Conservation (phyloP, 805 yeast genomes). For the Ogataea minuta region DNA sequence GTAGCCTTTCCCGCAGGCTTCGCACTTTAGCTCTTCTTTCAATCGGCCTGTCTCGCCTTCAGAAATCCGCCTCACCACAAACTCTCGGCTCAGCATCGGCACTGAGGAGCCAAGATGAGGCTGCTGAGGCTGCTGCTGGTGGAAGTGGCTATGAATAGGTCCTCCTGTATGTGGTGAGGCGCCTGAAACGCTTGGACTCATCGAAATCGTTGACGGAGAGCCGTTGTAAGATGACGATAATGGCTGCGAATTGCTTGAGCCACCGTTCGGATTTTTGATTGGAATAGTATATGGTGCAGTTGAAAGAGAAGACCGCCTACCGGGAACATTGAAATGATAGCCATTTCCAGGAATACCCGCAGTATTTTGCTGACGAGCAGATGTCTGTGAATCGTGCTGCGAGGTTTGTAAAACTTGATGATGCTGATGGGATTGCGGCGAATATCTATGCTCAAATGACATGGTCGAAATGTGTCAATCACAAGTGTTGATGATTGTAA, state of each 20-base stretch:
- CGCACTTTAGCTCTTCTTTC: constrained; percentile 82
- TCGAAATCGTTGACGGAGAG: constrained; percentile 15
- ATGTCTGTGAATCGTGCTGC: neutral
- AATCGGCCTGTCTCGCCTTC: constrained; percentile 86
- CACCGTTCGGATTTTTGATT: constrained; percentile 14
- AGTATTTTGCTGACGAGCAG: neutral
- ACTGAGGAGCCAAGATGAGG: constrained; percentile 25
- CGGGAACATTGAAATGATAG: constrained; percentile 21
- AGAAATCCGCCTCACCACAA: constrained; percentile 77
- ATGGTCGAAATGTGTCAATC: constrained; percentile 1
- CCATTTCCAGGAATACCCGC: constrained; percentile 6
- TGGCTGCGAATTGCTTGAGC: constrained; percentile 3
- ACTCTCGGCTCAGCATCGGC: constrained; percentile 52
- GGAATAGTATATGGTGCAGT: constrained; percentile 41
- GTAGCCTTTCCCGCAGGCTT: constrained; percentile 89
- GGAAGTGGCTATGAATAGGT: constrained; percentile 24
- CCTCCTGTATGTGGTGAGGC: constrained; percentile 26
- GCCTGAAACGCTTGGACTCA: constrained; percentile 4
- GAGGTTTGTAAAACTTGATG: constrained; percentile 2
- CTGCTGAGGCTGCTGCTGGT: constrained; percentile 24
- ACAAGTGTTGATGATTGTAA: neutral
- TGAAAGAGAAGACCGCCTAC: constrained; percentile 37
- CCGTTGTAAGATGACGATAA: constrained; percentile 14
- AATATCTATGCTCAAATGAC: constrained; percentile 16
- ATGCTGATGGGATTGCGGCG: constrained; percentile 9